Conservation (phyloP, 305 asterid genomes). For the Rubia tinctorum region DNA sequence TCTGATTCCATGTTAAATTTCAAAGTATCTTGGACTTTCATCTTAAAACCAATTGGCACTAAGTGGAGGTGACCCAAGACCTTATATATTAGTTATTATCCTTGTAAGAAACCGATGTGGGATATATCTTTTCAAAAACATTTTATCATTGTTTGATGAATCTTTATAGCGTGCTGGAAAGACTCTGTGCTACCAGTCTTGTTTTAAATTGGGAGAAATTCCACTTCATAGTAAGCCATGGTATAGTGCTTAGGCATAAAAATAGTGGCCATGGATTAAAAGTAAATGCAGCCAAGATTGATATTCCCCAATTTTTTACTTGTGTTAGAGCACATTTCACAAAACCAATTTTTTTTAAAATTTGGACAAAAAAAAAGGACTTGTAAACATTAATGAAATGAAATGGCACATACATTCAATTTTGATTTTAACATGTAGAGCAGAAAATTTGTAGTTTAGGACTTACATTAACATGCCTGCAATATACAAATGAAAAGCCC, state of each 20-base stretch:
- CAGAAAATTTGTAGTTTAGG: conserved; percentile 12
- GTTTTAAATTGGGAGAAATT: background rate
- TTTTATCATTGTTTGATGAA: too few relatives aligned
- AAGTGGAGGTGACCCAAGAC: too few relatives aligned
- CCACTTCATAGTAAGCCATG: background rate
- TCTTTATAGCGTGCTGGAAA: background rate
- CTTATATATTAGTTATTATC: too few relatives aligned
- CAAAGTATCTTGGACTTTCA: too few relatives aligned
- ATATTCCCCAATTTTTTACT: background rate
- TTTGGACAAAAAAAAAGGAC: too few relatives aligned
- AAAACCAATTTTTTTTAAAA: background rate
- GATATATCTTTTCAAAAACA: too few relatives aligned
- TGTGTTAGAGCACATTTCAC: background rate
- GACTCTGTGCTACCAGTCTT: background rate
- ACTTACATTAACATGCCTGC: conserved; percentile 91
- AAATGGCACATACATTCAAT: background rate
- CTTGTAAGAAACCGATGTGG: too few relatives aligned
- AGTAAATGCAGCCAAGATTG: background rate
- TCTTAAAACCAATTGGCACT: too few relatives aligned
- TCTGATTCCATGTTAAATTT: too few relatives aligned
- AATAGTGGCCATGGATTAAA: background rate
- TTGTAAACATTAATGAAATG: background rate
- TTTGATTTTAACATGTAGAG: background rate
- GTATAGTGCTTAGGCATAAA: background rate
- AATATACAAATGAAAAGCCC: conserved; percentile 51